Base-by-base conservation (phyloP, 495 filamentous ascomycete species). In the Ramalina intermedia region DNA sequence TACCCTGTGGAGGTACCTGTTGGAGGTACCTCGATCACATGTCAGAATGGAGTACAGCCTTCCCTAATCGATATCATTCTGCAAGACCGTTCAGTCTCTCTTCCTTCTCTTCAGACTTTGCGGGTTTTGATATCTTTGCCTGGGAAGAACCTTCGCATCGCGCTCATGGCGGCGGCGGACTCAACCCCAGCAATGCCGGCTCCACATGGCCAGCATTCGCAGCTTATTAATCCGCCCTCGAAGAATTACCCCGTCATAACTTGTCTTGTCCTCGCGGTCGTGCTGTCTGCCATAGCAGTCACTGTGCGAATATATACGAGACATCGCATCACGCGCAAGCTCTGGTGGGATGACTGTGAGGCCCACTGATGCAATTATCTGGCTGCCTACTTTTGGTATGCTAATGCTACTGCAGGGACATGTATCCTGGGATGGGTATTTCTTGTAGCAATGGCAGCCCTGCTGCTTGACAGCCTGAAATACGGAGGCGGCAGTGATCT, bases 331-430 rank as follows among this genome's bases (percentile, higher is more conserved):
- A 55, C 29, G 12, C 49, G 37, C 47, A 45, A 52, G 40, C 35
- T 57, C 7, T 58, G 54, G 56, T 58, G 56, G 56, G 56, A 58
- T 44, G 56, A 58, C 27, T 57, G 54, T 58, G 40, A 16, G 47
- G 24, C 26, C 18, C 33, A 9, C 29, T 5, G 4, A 26, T 26
- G 5, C 26, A 8, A 13, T 26, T 4, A 18, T 23, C 4, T 46
- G 6, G 14, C 11, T 24, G 17, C 18, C 27, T 9, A 44, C 6
- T 5, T 7, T 8, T 29, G 9, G 12, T 27, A 12, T 23, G 20
- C 49, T 54, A 26, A 58, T 47, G 7, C 37, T 16, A 26, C 18
- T 13, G 12, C 21, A 58, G 55, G 45, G 52, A 49, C 40, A 40
- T 58, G 53, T 23, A 18, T 52, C 6, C 18, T 58, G 9, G 55